A percentile compares a stretch with the other conserved stretches of the same genome.
Conservation (phyloP, 202 grass and related monocot species). For the Eragrostis tef region DNA sequence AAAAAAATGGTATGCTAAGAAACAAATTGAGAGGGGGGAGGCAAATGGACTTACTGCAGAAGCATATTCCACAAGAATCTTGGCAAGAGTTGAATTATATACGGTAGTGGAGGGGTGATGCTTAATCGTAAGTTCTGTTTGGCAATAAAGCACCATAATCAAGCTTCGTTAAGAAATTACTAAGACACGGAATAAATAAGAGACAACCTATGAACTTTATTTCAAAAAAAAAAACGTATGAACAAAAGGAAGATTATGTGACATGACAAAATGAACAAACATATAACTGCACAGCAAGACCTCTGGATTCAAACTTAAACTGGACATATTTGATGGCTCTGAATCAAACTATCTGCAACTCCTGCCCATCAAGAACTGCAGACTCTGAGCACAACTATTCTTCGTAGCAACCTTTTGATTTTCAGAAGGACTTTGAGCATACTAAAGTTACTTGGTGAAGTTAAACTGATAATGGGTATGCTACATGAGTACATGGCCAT, state of each 20-base stretch:
- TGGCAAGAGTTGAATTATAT: constrained; percentile 88
- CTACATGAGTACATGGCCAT: background rate
- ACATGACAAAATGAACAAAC: constrained; percentile 4
- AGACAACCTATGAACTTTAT: background rate
- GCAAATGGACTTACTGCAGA: constrained; percentile 71
- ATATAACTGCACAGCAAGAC: background rate
- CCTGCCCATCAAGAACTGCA: background rate
- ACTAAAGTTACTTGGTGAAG: background rate
- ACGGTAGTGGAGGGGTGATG: constrained; percentile 51
- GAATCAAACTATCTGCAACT: background rate
- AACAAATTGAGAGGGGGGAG: background rate
- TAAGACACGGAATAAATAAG: background rate
- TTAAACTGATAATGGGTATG: background rate
- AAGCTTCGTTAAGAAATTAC: background rate
- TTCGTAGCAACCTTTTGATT: background rate
- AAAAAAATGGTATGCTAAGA: background rate
- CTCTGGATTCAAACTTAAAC: background rate
- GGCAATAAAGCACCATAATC: background rate
- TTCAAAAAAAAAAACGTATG: too few species aligned
- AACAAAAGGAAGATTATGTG: background rate
- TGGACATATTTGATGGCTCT: background rate
- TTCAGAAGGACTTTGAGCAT: background rate
- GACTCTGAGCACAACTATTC: background rate
- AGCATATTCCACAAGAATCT: constrained; percentile 85
- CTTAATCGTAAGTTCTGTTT: constrained; percentile 61